A percentile compares a stretch with the other conserved stretches of the same genome.
Conservation (phyloP, 108 stramenopile genomes). For the Fragilaria radians region DNA sequence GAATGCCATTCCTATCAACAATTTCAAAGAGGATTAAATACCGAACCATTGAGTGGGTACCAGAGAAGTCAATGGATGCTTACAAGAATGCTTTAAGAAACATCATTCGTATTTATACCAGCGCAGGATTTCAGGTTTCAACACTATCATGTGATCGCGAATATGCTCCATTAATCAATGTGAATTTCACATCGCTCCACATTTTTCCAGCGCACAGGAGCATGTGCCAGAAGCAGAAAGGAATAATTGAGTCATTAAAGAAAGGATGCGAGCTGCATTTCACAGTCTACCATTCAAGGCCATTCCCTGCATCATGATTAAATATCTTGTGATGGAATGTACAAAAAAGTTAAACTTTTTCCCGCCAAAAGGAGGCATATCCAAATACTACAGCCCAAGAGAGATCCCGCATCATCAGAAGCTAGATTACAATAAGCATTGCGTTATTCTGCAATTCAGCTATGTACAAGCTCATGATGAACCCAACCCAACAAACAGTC, state of each 20-base stretch:
- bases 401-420: constrained; percentile 6
- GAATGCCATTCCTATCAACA: constrained; percentile 23
- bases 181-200: not conserved
- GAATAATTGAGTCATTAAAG: constrained; percentile 4
- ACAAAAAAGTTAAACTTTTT: constrained; percentile 18
- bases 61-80: not conserved
- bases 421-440: constrained; percentile 17
- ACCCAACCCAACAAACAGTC: constrained; percentile 7
- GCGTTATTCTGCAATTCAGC: constrained; percentile 10
- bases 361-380: constrained; percentile 16
- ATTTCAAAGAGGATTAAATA: constrained; percentile 22
- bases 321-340: constrained; percentile 6
- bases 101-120: constrained; percentile 1
- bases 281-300: constrained; percentile 7
- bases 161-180: constrained; percentile 4
- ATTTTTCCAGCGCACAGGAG: constrained; percentile 17
- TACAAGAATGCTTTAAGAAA: not conserved
- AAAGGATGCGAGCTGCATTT: not conserved
- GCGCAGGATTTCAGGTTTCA: constrained; percentile 11
- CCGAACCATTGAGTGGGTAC: constrained; percentile 13
- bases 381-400: not conserved
- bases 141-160: constrained; percentile 9
- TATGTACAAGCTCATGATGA: constrained; percentile 24
- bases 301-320: constrained; percentile 1
- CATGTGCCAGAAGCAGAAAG: constrained; percentile 19